phyloP scores from a whole-genome alignment of 2,329 filamentous ascomycete genomes.

The Hymenoscyphus fraxineus region DNA sequence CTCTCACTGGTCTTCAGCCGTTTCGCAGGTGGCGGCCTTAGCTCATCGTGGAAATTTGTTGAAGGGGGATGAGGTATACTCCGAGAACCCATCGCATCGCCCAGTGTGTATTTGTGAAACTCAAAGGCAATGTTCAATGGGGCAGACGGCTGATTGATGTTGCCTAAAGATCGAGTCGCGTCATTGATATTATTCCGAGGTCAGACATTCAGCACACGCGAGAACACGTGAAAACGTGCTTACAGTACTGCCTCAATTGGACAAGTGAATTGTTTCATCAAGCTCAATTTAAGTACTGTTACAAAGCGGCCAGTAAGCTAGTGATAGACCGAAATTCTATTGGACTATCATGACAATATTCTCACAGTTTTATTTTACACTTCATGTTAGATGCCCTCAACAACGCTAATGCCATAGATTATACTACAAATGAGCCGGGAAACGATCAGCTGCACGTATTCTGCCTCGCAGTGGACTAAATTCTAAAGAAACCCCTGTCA shows the following conservation, averaged over 20 bases:
- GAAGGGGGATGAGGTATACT: slow-evolving; percentile 26
- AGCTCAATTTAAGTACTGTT: too few species aligned
- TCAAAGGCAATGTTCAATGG: slow-evolving; percentile 22
- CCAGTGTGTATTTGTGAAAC: slow-evolving; percentile 12
- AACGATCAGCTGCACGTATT: background rate
- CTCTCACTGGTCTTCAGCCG: slow-evolving; percentile 30
- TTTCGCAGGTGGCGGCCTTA: slow-evolving; percentile 27
- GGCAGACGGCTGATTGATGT: background rate
- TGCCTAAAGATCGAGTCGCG: background rate
- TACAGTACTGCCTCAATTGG: background rate
- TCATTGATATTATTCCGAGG: background rate
- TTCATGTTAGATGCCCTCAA: background rate
- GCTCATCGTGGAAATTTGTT: slow-evolving; percentile 27
- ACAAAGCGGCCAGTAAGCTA: too few species aligned
- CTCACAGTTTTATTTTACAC: background rate
- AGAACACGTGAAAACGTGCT: slow-evolving; percentile 1
- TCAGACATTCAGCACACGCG: background rate
- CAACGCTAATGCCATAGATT: background rate
- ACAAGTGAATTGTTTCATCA: background rate
- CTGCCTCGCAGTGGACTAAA: background rate
- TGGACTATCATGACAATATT: background rate
- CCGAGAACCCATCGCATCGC: slow-evolving; percentile 28
- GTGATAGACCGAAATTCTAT: background rate
- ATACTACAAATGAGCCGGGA: background rate
- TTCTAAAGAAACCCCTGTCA: slow-evolving; percentile 3